Evolutionary conservation across 129 eudicot species (phyloP), one percentile per base, ranked within the genome.

Genomic region (Artemisia argyi): DNA sequence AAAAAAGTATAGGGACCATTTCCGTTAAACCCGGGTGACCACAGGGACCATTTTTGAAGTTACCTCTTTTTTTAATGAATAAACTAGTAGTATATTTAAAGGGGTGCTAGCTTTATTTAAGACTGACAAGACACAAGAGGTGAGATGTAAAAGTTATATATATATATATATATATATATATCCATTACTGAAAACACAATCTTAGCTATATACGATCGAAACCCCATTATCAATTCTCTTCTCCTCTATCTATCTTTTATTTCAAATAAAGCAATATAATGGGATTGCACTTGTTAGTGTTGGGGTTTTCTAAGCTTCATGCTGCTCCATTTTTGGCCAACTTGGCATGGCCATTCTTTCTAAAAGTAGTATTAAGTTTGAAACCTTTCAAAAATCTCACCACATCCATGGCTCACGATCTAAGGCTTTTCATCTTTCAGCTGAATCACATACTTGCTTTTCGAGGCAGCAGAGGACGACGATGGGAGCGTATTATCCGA

Each of bases 281-380:
- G 79, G 79, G 79, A 49, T 75, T 75, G 32, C 73, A 75, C 73
- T 59, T 75, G 9, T 24, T 57, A 60, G 20, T 66, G 24, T 18
- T 66, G 16, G 68, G 42, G 1, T 26, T 75, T 7, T 75, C 73
- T 56, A 75, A 46, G 73, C 67, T 75, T 35, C 73, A 66, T 24
- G 73, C 73, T 24, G 73, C 59, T 55, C 68, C 79, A 14, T 46
- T 75, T 44, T 30, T 66, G 48, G 60, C 69, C 56, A 24, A 30
- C 30, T 60, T 72, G 61, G 44, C 51, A 56, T 75, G 60, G 60
- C 73, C 79, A 66, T 75, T 75, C 73, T 16, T 47, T 3, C 26
- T 75, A 47, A 75, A 75, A 47, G 52, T 75, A 58, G 4, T 66
- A 58, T 47, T 61, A 19, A 61, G 77, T 61, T 61, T 66, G 52